Conservation (phyloP, 1,284 basidiomycete species). For the Apiotrichum gamsii region DNA sequence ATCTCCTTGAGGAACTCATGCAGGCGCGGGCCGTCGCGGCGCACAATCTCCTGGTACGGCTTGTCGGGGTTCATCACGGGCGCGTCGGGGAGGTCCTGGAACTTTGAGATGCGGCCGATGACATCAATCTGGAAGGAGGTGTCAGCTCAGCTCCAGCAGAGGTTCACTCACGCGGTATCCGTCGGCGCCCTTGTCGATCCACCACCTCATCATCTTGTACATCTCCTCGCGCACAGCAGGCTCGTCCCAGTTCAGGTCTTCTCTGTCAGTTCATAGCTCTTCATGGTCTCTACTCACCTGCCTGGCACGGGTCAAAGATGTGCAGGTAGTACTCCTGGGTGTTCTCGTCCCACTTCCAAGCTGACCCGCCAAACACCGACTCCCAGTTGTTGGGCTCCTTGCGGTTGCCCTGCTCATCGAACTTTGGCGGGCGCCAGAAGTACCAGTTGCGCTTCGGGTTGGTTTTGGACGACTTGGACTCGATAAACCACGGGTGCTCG, state of each 20-base stretch:
- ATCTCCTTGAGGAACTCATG: conserved; percentile 66
- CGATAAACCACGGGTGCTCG: conserved; percentile 25
- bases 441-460: conserved; percentile 50
- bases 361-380: conserved; percentile 43
- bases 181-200: conserved; percentile 49
- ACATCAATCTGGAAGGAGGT: background rate
- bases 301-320: conserved; percentile 32
- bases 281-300: too few species aligned
- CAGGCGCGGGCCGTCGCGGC: conserved; percentile 54
- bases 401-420: conserved; percentile 34
- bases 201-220: conserved; percentile 48
- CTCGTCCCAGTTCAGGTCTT: conserved; percentile 49
- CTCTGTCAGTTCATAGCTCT: too few species aligned
- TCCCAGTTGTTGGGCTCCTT: conserved; percentile 51
- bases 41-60: conserved; percentile 46
- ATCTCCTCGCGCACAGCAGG: conserved; percentile 39
- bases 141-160: background rate
- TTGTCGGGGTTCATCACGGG: conserved; percentile 52
- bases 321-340: conserved; percentile 49
- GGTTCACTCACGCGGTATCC: conserved; percentile 42
- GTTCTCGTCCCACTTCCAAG: conserved; percentile 50
- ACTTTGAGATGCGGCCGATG: conserved; percentile 44
- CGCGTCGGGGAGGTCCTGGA: conserved; percentile 60
- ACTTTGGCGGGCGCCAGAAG: conserved; percentile 46
- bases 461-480: conserved; percentile 41